Evolutionary conservation across 2,329 filamentous ascomycete genomes (phyloP).

Genomic region (Ophiosphaerella narmari): DNA sequence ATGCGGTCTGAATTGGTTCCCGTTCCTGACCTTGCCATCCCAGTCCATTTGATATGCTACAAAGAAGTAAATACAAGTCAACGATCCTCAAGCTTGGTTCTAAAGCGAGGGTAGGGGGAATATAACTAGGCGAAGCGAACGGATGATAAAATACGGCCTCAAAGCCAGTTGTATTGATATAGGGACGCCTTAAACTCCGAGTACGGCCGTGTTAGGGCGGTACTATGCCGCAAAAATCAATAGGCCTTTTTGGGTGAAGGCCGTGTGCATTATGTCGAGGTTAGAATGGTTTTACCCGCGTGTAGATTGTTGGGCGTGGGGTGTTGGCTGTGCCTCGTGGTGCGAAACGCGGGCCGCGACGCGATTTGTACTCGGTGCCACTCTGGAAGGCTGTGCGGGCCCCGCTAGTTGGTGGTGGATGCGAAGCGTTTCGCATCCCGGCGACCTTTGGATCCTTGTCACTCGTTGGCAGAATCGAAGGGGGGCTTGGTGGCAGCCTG

Average conservation of each 20-base stretch:
- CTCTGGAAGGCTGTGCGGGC: too few relatives aligned
- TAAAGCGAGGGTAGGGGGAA: not conserved
- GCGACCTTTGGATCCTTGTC: constrained; percentile 28
- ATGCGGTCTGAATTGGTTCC: too few relatives aligned
- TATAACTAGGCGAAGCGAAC: constrained; percentile 4
- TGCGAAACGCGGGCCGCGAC: too few relatives aligned
- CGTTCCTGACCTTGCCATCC: too few relatives aligned
- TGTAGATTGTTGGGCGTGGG: too few relatives aligned
- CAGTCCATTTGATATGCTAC: too few relatives aligned
- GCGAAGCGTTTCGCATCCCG: constrained; percentile 18
- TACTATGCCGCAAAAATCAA: constrained; percentile 6
- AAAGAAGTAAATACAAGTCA: too few relatives aligned
- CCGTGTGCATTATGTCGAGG: not conserved
- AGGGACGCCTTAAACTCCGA: constrained; percentile 1
- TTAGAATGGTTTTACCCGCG: not conserved
- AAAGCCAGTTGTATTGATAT: not conserved
- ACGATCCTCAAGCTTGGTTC: not conserved
- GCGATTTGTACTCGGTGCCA: too few relatives aligned
- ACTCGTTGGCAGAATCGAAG: constrained; percentile 2
- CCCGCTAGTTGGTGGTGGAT: too few relatives aligned
- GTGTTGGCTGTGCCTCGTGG: too few relatives aligned
- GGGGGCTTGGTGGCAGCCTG: constrained; percentile 4
- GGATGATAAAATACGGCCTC: not conserved
- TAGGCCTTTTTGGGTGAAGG: not conserved
- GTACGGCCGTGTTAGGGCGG: not conserved